Percentiles rank a stretch among this genome's conserved stretches.
phyloP scores from a whole-genome alignment of 2,329 filamentous ascomycete species.

The Helicocarpus griseus region DNA sequence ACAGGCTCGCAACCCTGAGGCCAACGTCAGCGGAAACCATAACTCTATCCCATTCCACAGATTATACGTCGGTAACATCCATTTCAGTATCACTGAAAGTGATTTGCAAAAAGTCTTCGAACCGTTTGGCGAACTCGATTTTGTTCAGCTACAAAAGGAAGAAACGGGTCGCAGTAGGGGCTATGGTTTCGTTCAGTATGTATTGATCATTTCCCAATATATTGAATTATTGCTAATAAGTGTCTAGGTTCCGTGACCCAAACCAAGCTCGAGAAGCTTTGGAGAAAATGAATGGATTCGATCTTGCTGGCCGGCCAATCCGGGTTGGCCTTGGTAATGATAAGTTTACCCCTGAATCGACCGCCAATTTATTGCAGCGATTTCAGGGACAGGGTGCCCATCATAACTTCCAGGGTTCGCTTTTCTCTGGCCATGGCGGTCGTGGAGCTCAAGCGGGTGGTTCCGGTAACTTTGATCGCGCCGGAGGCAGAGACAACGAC shows the following conservation, averaged over 20 bases:
- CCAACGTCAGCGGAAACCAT: conserved; percentile 59
- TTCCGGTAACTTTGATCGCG: conserved; percentile 70
- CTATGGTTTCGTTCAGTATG: conserved; percentile 98
- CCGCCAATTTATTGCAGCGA: conserved; percentile 80
- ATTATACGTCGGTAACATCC: conserved; percentile 97
- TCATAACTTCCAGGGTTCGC: conserved; percentile 71
- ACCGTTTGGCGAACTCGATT: conserved; percentile 94
- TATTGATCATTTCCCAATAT: conserved; percentile 21
- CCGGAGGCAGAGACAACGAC: conserved; percentile 77
- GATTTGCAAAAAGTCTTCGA: conserved; percentile 95
- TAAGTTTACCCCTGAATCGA: conserved; percentile 98
- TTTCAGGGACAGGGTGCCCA: conserved; percentile 63
- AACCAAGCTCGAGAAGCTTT: conserved; percentile 86
- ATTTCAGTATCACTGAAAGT: conserved; percentile 96
- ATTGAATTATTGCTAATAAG: conserved; percentile 26
- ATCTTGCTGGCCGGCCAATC: conserved; percentile 92
- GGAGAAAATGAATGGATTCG: conserved; percentile 99
- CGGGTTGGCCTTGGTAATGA: conserved; percentile 98
- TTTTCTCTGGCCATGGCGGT: conserved; percentile 82
- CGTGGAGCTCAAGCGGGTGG: conserved; percentile 74
- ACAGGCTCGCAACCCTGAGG: conserved; percentile 74
- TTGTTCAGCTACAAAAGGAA: conserved; percentile 95
- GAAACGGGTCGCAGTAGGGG: conserved; percentile 82
- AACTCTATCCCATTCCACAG: conserved; percentile 93
- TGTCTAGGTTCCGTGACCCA: conserved; percentile 71